Evolutionary conservation across 805 yeast species (phyloP).

Genomic region (Lipomyces sp.): DNA sequence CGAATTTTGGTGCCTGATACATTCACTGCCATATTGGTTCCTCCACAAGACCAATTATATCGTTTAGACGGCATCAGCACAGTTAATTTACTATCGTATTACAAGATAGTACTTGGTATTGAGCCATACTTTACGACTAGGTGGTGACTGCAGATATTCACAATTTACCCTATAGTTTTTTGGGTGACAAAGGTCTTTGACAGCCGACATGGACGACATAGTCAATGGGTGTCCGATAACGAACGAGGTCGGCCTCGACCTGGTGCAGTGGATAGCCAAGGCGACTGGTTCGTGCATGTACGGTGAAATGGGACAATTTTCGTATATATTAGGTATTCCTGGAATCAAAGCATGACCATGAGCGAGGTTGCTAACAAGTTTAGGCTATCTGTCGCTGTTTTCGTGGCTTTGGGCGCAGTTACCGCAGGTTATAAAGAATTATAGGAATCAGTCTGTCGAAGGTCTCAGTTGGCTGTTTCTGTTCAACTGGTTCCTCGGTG

Average conservation of each 20-base stretch:
- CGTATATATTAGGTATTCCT: slow-evolving; percentile 37
- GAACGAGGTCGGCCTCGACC: slow-evolving; percentile 33
- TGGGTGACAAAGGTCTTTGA: not conserved
- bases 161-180: not conserved
- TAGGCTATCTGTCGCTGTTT: slow-evolving; percentile 37
- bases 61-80: not conserved
- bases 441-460: slow-evolving; percentile 63
- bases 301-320: slow-evolving; percentile 39
- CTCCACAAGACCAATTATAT: not conserved
- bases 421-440: slow-evolving; percentile 70
- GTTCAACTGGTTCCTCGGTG: slow-evolving; percentile 69
- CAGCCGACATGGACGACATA: not conserved
- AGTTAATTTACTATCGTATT: not conserved
- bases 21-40: not conserved
- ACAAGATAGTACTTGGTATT: not conserved
- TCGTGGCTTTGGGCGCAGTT: slow-evolving; percentile 74
- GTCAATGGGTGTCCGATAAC: slow-evolving; percentile 13
- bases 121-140: not conserved
- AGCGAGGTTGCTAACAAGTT: not conserved
- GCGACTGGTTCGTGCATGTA: slow-evolving; percentile 42
- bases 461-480: slow-evolving; percentile 68
- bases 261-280: slow-evolving; percentile 40
- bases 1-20: not conserved
- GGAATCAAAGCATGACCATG: not conserved
- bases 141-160: not conserved